These are phyloP conservation scores for Capsella bursapastoris DNA, from an alignment of 345 rosid genomes.

Conservation along the genomic window DNA sequence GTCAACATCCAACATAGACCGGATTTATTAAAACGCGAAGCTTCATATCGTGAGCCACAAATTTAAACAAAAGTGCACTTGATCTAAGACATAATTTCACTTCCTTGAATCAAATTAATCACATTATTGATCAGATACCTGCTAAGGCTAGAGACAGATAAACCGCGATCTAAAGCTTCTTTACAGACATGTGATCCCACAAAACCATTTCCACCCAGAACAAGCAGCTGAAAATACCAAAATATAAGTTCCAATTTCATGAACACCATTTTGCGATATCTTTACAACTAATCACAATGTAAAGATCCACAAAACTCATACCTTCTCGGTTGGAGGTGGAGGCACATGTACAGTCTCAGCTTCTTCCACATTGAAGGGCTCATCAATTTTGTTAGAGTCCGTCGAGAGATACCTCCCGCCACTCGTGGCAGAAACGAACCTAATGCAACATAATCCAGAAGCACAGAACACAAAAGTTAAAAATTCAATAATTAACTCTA, in stretches of 20 bases:
- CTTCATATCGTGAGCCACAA: slow-evolving; percentile 3
- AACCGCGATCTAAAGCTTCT: slow-evolving; percentile 84
- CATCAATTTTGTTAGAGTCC: slow-evolving; percentile 79
- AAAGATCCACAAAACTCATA: slow-evolving; percentile 15
- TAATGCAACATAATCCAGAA: slow-evolving; percentile 32
- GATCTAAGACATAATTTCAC: neutral
- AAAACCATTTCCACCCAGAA: slow-evolving; percentile 97
- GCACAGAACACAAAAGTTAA: neutral
- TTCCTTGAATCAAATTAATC: neutral
- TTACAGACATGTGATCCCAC: slow-evolving; percentile 90
- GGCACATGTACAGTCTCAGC: slow-evolving; percentile 84
- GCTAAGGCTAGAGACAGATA: slow-evolving; percentile 90
- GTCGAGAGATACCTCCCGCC: slow-evolving; percentile 64
- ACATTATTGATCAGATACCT: slow-evolving; percentile 51
- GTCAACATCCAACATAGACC: slow-evolving; percentile 2
- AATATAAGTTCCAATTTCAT: neutral
- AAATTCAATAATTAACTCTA: slow-evolving; percentile 1
- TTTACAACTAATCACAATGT: neutral
- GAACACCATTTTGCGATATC: slow-evolving; percentile 2
- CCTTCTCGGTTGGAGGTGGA: slow-evolving; percentile 88
- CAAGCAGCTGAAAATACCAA: slow-evolving; percentile 67
- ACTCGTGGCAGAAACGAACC: slow-evolving; percentile 47
- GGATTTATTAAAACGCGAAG: neutral
- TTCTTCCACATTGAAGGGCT: slow-evolving; percentile 80
- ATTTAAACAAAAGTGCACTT: neutral